Conservation (phyloP, 306 rosid species). For the Dalbergia cochinchinensis region DNA sequence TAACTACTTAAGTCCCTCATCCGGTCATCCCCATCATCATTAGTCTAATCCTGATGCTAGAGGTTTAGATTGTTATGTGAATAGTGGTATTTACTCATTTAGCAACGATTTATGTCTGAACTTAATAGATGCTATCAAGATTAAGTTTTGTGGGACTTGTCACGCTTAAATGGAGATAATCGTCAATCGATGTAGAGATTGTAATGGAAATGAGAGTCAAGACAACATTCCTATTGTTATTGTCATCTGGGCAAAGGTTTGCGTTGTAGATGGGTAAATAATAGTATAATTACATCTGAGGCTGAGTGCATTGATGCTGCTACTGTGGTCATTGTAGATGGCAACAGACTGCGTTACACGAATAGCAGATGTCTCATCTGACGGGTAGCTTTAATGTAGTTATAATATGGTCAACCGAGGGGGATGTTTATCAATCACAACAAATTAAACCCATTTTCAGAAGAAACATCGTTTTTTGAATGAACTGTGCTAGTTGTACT, state of each 20-base stretch:
- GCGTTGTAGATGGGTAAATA: too few relatives aligned
- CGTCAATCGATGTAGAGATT: not conserved
- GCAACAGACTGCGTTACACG: not conserved
- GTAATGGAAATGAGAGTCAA: too few relatives aligned
- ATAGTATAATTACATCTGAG: too few relatives aligned
- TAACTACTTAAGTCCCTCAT: too few relatives aligned
- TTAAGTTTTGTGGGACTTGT: conserved; percentile 20
- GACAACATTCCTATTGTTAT: not conserved
- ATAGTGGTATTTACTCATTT: not conserved
- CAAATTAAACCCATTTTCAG: not conserved
- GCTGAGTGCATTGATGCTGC: too few relatives aligned
- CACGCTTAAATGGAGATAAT: not conserved
- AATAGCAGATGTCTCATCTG: conserved; percentile 14
- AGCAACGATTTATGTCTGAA: not conserved
- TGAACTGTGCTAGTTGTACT: too few relatives aligned
- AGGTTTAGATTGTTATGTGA: not conserved
- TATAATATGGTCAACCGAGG: not conserved
- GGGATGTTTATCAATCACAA: conserved; percentile 2
- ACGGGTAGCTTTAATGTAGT: not conserved
- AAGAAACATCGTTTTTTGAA: conserved; percentile 14
- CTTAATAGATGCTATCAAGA: conserved; percentile 18
- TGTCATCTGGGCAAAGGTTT: not conserved
- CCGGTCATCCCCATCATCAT: not conserved
- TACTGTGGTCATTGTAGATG: too few relatives aligned
- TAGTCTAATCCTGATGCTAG: not conserved